A percentile compares a stretch with the other conserved stretches of the same genome.
phyloP scores from a whole-genome alignment of 805 yeast genomes.

The Candida sonorensis region DNA sequence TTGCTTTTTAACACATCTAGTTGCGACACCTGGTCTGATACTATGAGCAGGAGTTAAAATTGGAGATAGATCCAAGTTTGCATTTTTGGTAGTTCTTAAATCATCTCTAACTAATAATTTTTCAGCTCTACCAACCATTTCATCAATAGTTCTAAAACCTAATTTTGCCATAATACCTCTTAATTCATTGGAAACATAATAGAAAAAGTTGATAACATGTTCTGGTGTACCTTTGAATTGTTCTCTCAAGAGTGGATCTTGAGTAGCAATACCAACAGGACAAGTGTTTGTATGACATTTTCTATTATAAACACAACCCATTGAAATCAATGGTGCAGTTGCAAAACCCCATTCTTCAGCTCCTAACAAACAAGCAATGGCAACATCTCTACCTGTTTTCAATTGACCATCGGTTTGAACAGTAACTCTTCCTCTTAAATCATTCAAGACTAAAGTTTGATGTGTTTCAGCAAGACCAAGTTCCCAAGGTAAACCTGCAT shows the following conservation, averaged over 20 bases:
- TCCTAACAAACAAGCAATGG: constrained; percentile 91
- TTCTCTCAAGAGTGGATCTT: constrained; percentile 87
- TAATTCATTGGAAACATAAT: constrained; percentile 87
- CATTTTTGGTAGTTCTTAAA: constrained; percentile 80
- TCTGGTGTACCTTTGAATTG: constrained; percentile 97
- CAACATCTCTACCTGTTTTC: constrained; percentile 95
- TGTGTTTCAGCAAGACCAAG: constrained; percentile 97
- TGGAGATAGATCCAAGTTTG: constrained; percentile 86
- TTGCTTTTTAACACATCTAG: constrained; percentile 85
- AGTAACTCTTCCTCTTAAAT: constrained; percentile 89
- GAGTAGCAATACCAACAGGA: constrained; percentile 98
- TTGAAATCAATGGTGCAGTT: constrained; percentile 90
- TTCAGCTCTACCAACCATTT: constrained; percentile 98
- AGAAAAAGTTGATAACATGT: constrained; percentile 96
- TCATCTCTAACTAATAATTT: constrained; percentile 80
- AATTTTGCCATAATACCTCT: constrained; percentile 89
- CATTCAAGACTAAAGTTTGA: constrained; percentile 93
- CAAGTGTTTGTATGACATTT: constrained; percentile 91
- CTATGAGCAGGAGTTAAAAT: constrained; percentile 95
- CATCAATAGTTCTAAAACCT: constrained; percentile 93
- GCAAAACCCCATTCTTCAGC: constrained; percentile 99
- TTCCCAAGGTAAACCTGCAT: constrained; percentile 99
- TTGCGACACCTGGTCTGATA: constrained; percentile 94
- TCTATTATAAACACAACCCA: constrained; percentile 97
- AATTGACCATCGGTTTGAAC: constrained; percentile 99